A percentile compares a stretch with the other conserved stretches of the same genome.
phyloP scores from a whole-genome alignment of 345 rosid genomes.

The Citrus glauca region DNA sequence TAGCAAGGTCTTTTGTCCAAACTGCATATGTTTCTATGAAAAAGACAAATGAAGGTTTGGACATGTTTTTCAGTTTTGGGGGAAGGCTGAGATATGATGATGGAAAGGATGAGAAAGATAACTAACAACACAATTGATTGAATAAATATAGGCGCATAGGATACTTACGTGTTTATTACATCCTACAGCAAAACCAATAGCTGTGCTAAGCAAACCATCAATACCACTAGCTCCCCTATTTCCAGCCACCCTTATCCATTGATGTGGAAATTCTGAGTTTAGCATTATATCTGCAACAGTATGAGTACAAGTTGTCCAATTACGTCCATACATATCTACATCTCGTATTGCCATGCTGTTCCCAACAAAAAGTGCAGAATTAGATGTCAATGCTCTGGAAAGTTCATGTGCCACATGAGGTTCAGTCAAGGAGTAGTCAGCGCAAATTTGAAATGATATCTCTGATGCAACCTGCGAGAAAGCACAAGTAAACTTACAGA shows the following conservation, averaged over 20 bases:
- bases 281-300: slow-evolving; percentile 34
- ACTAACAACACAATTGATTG: background rate
- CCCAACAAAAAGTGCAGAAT: slow-evolving; percentile 79
- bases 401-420: slow-evolving; percentile 70
- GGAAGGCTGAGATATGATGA: background rate
- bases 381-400: slow-evolving; percentile 54
- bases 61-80: background rate
- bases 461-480: slow-evolving; percentile 63
- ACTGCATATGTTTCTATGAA: background rate
- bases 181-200: slow-evolving; percentile 88
- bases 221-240: slow-evolving; percentile 99
- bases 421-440: slow-evolving; percentile 66
- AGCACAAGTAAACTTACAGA: slow-evolving; percentile 12
- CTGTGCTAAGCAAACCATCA: slow-evolving; percentile 94
- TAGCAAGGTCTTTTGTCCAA: background rate
- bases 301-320: slow-evolving; percentile 25
- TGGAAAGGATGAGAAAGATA: background rate
- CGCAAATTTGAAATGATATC: slow-evolving; percentile 60
- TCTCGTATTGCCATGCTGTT: slow-evolving; percentile 98
- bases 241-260: slow-evolving; percentile 70
- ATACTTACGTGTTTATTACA: slow-evolving; percentile 69
- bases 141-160: background rate
- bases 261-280: slow-evolving; percentile 44
- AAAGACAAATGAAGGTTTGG: background rate
- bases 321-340: slow-evolving; percentile 80